Evolutionary conservation across 202 grass and related monocot genomes (phyloP).

Genomic region (Elaeis oleifera): DNA sequence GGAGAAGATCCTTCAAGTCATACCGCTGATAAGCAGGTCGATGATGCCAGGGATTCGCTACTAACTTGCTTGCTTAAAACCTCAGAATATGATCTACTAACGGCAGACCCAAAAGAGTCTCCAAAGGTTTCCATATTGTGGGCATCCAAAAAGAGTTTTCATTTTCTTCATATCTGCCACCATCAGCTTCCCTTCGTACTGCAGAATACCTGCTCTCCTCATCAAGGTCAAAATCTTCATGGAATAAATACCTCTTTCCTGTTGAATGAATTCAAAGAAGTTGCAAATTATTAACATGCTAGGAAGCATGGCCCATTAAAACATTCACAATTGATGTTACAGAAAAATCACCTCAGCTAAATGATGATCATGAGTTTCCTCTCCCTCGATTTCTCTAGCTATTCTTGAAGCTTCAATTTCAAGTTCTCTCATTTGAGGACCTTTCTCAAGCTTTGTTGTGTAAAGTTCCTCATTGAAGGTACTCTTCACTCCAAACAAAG

Average conservation of each 20-base stretch:
- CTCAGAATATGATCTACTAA: slow-evolving; percentile 22
- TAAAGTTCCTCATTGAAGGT: slow-evolving; percentile 99
- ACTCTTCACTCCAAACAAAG: slow-evolving; percentile 91
- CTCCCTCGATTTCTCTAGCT: slow-evolving; percentile 92
- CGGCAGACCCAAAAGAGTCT: not conserved
- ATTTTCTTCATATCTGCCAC: slow-evolving; percentile 18
- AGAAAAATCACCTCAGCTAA: slow-evolving; percentile 73
- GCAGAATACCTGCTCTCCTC: slow-evolving; percentile 96
- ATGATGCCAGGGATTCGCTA: slow-evolving; percentile 22
- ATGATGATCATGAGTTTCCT: slow-evolving; percentile 88
- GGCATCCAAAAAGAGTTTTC: slow-evolving; percentile 16
- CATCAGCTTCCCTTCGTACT: slow-evolving; percentile 61
- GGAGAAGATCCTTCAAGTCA: slow-evolving; percentile 7
- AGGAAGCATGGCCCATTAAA: not conserved
- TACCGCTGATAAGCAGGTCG: slow-evolving; percentile 33
- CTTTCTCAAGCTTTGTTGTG: slow-evolving; percentile 94
- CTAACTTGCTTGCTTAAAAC: slow-evolving; percentile 20
- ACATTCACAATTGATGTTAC: not conserved
- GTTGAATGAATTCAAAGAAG: slow-evolving; percentile 15
- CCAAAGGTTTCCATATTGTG: slow-evolving; percentile 6
- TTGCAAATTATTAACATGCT: slow-evolving; percentile 3
- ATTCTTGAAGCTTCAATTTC: slow-evolving; percentile 78
- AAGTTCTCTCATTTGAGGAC: slow-evolving; percentile 86
- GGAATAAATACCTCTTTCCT: slow-evolving; percentile 82
- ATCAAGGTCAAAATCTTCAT: slow-evolving; percentile 72